A percentile compares a stretch with the other conserved stretches of the same genome.
Conservation (phyloP, 176 grass and related monocot genomes). For the Musa troglodytarum region DNA sequence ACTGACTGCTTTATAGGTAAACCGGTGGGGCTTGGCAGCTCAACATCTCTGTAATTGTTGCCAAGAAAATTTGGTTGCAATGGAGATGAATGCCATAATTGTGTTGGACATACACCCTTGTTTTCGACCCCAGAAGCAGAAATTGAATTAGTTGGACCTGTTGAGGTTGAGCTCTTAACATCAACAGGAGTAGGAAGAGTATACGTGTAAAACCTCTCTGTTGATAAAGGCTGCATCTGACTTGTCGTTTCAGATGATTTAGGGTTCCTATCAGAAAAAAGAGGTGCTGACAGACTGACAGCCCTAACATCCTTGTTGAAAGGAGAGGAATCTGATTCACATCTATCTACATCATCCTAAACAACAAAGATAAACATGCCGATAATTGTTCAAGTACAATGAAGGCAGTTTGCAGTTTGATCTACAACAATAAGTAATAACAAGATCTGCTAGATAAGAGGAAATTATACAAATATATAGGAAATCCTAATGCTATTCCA, state of each 20-base stretch:
- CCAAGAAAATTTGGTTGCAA: slow-evolving; percentile 48
- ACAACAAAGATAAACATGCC: not conserved
- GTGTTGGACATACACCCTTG: slow-evolving; percentile 22
- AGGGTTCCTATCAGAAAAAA: slow-evolving; percentile 55
- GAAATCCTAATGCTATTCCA: not conserved
- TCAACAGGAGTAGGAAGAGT: slow-evolving; percentile 70
- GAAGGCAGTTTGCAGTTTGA: not conserved
- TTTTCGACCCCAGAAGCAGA: slow-evolving; percentile 28
- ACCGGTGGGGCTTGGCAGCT: slow-evolving; percentile 52
- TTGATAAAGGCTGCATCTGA: slow-evolving; percentile 47
- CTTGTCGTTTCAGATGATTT: slow-evolving; percentile 58
- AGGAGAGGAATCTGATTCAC: slow-evolving; percentile 38
- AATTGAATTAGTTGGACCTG: slow-evolving; percentile 32
- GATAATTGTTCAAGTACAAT: not conserved
- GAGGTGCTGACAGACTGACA: slow-evolving; percentile 68
- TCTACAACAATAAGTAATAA: not conserved
- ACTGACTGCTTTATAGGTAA: slow-evolving; percentile 47
- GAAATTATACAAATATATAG: not conserved
- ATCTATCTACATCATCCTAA: slow-evolving; percentile 57
- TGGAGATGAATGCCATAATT: slow-evolving; percentile 60
- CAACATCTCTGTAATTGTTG: slow-evolving; percentile 48
- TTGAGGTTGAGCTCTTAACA: slow-evolving; percentile 34
- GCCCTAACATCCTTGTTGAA: slow-evolving; percentile 28
- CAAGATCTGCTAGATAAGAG: not conserved
- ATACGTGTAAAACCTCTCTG: slow-evolving; percentile 70